Percentiles rank a stretch among this genome's conserved stretches.
phyloP scores from a whole-genome alignment of 2,329 filamentous ascomycete genomes.

The Acrocalymma vagum region DNA sequence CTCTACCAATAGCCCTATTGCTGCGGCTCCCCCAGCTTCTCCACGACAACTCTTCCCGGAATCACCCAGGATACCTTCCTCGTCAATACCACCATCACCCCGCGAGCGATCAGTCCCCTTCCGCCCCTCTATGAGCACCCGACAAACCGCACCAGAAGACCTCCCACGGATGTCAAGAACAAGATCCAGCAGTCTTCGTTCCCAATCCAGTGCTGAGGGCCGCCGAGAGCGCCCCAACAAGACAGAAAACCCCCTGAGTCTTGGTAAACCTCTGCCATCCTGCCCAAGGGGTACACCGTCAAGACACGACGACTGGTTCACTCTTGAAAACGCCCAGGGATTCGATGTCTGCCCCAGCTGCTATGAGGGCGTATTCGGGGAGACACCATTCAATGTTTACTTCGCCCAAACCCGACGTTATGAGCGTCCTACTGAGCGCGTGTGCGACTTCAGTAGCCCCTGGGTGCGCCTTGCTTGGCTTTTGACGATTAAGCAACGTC shows the following conservation, averaged over 20 bases:
- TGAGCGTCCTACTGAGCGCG: conserved; percentile 64
- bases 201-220: conserved; percentile 31
- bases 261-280: conserved; percentile 54
- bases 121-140: conserved; percentile 16
- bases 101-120: conserved; percentile 24
- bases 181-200: conserved; percentile 36
- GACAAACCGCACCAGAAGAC: conserved; percentile 29
- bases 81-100: conserved; percentile 28
- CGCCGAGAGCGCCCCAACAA: conserved; percentile 27
- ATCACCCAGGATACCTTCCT: conserved; percentile 27
- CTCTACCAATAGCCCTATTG: conserved; percentile 25
- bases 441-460: conserved; percentile 81
- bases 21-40: too few species aligned
- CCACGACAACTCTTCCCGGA: conserved; percentile 33
- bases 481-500: conserved; percentile 75
- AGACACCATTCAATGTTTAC: conserved; percentile 71
- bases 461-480: conserved; percentile 90
- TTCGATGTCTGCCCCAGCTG: conserved; percentile 88
- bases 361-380: conserved; percentile 73
- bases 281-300: conserved; percentile 74
- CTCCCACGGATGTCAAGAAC: conserved; percentile 24
- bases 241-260: conserved; percentile 13
- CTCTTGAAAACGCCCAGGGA: conserved; percentile 72
- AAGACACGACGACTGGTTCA: conserved; percentile 81
- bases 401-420: conserved; percentile 71